Evolutionary conservation across 371 early-diverging fungal species (phyloP), one percentile per base, ranked within the genome.

Genomic region (Mortierella sp.): DNA sequence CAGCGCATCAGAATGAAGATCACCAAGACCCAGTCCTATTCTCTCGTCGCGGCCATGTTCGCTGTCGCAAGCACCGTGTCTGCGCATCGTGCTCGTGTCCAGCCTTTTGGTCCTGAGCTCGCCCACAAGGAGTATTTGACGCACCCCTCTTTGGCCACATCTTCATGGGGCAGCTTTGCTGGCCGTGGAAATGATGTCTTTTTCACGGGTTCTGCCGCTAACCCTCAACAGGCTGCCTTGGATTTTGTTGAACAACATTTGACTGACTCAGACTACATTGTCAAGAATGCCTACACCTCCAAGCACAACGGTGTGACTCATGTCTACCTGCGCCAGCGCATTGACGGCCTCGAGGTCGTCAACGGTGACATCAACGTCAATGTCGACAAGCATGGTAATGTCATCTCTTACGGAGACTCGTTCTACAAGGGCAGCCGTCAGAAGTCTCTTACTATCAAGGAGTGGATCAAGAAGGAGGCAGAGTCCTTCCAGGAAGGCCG

Each of bases 311-410:
- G 94, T 8, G 89, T 94, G 5, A 94, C 95, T 5, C 96, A 96
- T 67, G 91, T 96, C 24, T 92, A 96, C 71, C 73, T 95, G 50
- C 87, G 90, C 64, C 96, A 96, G 76, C 78, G 85, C 10, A 85
- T 94, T 58, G 78, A 92, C 70, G 95, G 94, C 5, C 77, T 94
- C 1, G 92, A 93, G 74, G 94, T 96, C 9, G 84, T 90, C 59
- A 97, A 96, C 75, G 95, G 92, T 48, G 91, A 92, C 67, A 91
- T 93, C 73, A 95, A 95, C 75, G 85, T 97, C 78, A 94, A 96
- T 70, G 83, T 96, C 33, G 92, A 94, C 82, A 74, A 77, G 55
- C 47, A 86, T 62, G 96, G 96, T 47, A 81, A 87, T 45, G 83
- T 97, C 57, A 84, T 95, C 40, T 90, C 93, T 8, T 92, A 88